phyloP scores from a whole-genome alignment of 2,329 filamentous ascomycete species.

The Colletotrichum karsti region DNA sequence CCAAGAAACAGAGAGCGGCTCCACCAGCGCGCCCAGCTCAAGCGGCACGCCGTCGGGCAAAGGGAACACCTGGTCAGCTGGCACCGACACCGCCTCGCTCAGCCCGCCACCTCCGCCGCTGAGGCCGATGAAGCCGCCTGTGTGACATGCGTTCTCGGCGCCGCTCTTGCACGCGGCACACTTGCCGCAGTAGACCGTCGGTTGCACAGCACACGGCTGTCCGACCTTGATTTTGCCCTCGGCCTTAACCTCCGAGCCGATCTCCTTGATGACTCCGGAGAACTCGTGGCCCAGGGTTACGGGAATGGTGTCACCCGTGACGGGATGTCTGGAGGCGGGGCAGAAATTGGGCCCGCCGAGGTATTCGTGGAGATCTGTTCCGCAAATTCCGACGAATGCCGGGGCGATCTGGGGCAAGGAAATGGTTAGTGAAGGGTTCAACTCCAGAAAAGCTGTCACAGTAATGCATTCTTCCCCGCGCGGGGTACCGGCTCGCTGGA shows the following conservation, averaged over 20 bases:
- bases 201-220: slow-evolving; percentile 64
- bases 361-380: slow-evolving; percentile 44
- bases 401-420: slow-evolving; percentile 33
- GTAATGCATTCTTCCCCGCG: background rate
- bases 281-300: slow-evolving; percentile 72
- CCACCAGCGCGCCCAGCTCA: slow-evolving; percentile 66
- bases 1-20: slow-evolving; percentile 72
- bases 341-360: slow-evolving; percentile 38
- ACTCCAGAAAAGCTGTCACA: slow-evolving; percentile 1
- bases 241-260: slow-evolving; percentile 36
- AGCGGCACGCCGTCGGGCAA: slow-evolving; percentile 60
- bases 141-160: slow-evolving; percentile 39
- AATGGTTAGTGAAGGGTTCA: background rate
- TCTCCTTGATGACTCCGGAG: slow-evolving; percentile 64
- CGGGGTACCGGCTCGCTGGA: background rate
- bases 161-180: slow-evolving; percentile 62
- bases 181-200: slow-evolving; percentile 61
- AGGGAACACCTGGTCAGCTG: slow-evolving; percentile 52
- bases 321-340: slow-evolving; percentile 55
- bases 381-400: slow-evolving; percentile 44
- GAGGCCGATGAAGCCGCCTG: slow-evolving; percentile 52
- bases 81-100: slow-evolving; percentile 59
- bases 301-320: slow-evolving; percentile 64
- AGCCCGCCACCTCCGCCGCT: slow-evolving; percentile 60
- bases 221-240: slow-evolving; percentile 52